phyloP scores from a whole-genome alignment of 352 stramenopile species.

The Globisporangium alternatum region DNA sequence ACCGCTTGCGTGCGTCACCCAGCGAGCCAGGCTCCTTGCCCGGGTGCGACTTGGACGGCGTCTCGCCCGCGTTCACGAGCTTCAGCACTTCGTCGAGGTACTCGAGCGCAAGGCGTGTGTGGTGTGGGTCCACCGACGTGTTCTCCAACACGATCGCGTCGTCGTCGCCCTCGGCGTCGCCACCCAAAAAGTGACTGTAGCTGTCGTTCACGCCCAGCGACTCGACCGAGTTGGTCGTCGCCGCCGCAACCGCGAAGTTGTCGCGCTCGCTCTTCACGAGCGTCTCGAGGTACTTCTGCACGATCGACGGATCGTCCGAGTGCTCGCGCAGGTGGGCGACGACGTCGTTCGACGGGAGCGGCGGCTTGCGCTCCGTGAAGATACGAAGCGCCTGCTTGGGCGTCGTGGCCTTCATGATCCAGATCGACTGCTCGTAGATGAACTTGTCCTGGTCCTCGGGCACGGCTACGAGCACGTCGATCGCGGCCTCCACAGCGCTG shows the following conservation, averaged over 20 bases:
- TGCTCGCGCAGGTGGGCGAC: constrained; percentile 74
- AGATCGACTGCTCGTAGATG: constrained; percentile 86
- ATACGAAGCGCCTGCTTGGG: constrained; percentile 79
- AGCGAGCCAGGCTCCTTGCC: constrained; percentile 72
- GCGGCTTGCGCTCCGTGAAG: constrained; percentile 73
- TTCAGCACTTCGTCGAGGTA: constrained; percentile 85
- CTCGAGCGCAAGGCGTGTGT: constrained; percentile 82
- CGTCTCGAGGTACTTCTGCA: constrained; percentile 81
- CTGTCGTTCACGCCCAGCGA: constrained; percentile 68
- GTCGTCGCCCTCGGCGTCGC: constrained; percentile 52
- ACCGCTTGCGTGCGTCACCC: constrained; percentile 69
- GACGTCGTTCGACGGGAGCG: constrained; percentile 74
- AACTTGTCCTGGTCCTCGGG: constrained; percentile 77
- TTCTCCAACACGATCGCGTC: constrained; percentile 25
- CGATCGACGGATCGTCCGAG: constrained; percentile 66
- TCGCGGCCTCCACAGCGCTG: constrained; percentile 85
- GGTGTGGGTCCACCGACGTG: constrained; percentile 59
- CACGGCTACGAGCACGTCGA: constrained; percentile 83
- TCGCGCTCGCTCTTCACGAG: constrained; percentile 58
- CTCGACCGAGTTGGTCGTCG: constrained; percentile 14
- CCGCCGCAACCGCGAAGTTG: constrained; percentile 19
- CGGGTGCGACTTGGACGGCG: constrained; percentile 79
- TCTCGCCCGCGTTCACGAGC: constrained; percentile 59
- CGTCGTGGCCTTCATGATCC: constrained; percentile 76
- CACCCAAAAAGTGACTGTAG: constrained; percentile 79